phyloP scores from a whole-genome alignment of 1,284 basidiomycete species.

The Neolentinus lepideus region DNA sequence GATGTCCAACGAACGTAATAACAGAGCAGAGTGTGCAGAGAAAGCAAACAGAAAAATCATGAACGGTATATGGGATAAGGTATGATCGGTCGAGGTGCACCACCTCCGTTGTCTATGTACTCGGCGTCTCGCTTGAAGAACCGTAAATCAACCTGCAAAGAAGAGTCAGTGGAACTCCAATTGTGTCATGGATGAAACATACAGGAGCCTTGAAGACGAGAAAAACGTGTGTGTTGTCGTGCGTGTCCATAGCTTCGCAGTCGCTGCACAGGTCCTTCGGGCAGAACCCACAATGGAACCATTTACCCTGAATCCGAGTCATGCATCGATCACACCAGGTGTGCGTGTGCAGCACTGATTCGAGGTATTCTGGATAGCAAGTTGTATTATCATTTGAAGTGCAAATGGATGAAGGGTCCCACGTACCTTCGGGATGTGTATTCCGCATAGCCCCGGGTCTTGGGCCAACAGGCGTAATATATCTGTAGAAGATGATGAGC shows the following conservation, averaged over 20 bases:
- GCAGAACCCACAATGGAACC: conserved; percentile 88
- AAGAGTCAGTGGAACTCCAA: neutral
- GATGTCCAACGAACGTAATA: neutral
- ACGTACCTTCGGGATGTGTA: conserved; percentile 53
- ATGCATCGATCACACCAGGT: conserved; percentile 76
- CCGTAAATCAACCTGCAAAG: conserved; percentile 5
- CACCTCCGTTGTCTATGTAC: conserved; percentile 48
- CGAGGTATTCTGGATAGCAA: conserved; percentile 53
- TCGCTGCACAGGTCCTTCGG: conserved; percentile 73
- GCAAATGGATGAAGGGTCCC: conserved; percentile 3
- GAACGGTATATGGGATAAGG: conserved; percentile 48
- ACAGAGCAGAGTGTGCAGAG: neutral
- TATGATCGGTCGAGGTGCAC: conserved; percentile 46
- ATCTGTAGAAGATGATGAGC: conserved; percentile 29
- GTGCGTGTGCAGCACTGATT: conserved; percentile 53
- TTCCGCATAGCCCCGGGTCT: conserved; percentile 30
- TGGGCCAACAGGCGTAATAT: conserved; percentile 63
- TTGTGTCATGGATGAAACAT: conserved; percentile 14
- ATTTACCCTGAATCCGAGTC: conserved; percentile 67
- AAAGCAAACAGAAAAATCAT: conserved; percentile 5
- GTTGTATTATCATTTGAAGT: neutral
- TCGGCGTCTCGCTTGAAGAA: conserved; percentile 36
- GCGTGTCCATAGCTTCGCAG: conserved; percentile 74
- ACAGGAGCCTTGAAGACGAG: conserved; percentile 81
- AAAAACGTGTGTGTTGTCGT: conserved; percentile 78